Base-by-base conservation (phyloP, 202 grass and related monocot species). In the Setaria italica region DNA sequence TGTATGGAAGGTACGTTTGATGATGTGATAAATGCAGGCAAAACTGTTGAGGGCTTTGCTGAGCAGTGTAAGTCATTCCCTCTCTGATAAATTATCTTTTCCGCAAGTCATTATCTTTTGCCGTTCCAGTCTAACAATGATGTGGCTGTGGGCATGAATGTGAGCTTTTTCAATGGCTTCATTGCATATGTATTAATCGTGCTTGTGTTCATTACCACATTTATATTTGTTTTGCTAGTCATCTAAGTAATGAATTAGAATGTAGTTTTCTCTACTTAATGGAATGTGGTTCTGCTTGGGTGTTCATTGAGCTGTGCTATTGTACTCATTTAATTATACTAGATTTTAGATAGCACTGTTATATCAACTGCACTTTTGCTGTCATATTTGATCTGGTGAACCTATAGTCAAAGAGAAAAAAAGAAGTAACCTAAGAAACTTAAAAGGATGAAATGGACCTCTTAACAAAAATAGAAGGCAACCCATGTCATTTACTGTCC, bases 41-140 rank as follows among this genome's bases (percentile, higher is more conserved):
- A 81, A 82, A 74, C 3, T 3, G 0, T 4, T 7, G 82, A 89
- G 37, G 32, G 53, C 53, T 80, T 90, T 68, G 49, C 67, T 72
- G 72, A 85, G 21, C 82, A 85, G 43, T 59, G 89, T 91, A 88
- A 88, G 82, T 25, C 16, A 43, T 19, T 77, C 11, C 80, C 54
- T 56, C 55, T 85, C 29, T 70, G 6, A 42, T 51, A 59, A 67
- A 5, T 69, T 54, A 10, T 17, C 47, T 86, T 73, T 30, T 17
- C 3, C 2, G 19, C 21, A 41, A 56, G 5, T 42, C 54, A 11
- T 59, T 45, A 43, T 60, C 55, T 11, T 56, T 45, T 25, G 17
- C 2, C 37, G 62, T 68, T 73, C 33, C 21, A 76, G n/a, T 70
- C 43, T 66, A 75, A 14, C 25, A 60, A 54, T 41, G 49, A n/a